These are phyloP conservation scores for Chaetomium fimeti DNA, from an alignment of 495 filamentous ascomycete genomes.

Conservation along the genomic window DNA sequence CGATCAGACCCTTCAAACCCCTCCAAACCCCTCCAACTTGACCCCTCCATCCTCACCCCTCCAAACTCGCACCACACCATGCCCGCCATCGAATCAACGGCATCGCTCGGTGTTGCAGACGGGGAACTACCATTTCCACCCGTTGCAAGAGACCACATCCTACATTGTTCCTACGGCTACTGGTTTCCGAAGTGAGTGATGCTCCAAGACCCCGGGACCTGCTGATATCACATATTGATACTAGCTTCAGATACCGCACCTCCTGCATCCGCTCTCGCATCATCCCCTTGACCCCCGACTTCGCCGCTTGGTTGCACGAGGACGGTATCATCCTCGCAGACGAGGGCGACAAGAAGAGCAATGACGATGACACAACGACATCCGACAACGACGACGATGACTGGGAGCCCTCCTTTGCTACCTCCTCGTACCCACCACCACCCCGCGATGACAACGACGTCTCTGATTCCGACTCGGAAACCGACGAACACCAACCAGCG, in stretches of 20 bases:
- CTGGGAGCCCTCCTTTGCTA: conserved; percentile 42
- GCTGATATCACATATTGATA: conserved; percentile 21
- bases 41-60: too few species aligned
- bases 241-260: conserved; percentile 60
- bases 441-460: conserved; percentile 28
- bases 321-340: conserved; percentile 89
- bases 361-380: conserved; percentile 45
- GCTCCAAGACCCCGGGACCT: neutral
- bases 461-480: conserved; percentile 37
- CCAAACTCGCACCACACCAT: conserved; percentile 22
- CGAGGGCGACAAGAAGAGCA: conserved; percentile 39
- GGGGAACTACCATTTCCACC: conserved; percentile 71
- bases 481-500: conserved; percentile 34
- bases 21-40: too few species aligned
- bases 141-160: conserved; percentile 77
- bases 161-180: conserved; percentile 88
- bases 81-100: conserved; percentile 30
- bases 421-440: conserved; percentile 33
- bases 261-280: conserved; percentile 80
- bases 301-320: conserved; percentile 83
- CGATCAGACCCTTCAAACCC: neutral
- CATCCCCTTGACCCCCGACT: conserved; percentile 69
- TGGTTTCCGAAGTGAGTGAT: conserved; percentile 75
- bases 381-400: conserved; percentile 52
- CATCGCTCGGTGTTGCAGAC: conserved; percentile 20